These are phyloP conservation scores for Spathaspora sp. DNA, from an alignment of 1,139 yeast genomes.

Conservation along the genomic window DNA sequence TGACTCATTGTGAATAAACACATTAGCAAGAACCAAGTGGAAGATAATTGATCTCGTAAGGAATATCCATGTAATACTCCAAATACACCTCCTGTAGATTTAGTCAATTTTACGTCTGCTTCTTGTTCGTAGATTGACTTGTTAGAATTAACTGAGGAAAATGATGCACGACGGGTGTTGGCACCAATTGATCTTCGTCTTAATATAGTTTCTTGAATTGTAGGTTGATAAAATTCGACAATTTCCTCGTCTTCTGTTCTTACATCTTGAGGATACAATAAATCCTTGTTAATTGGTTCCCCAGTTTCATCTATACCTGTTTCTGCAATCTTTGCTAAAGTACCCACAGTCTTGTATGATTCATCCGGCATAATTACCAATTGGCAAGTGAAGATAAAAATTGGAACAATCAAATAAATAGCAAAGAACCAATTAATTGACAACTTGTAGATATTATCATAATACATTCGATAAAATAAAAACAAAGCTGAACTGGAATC, in stretches of 20 bases:
- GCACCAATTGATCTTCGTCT: constrained; percentile 28
- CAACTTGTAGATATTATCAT: constrained; percentile 41
- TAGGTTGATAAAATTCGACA: constrained; percentile 28
- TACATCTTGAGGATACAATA: constrained; percentile 38
- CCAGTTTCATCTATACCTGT: constrained; percentile 71
- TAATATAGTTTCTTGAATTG: constrained; percentile 43
- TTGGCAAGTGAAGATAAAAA: constrained; percentile 73
- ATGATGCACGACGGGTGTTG: constrained; percentile 36
- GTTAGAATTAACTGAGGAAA: constrained; percentile 33
- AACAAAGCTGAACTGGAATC: constrained; percentile 47
- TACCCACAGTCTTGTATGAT: constrained; percentile 70
- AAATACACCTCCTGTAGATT: constrained; percentile 71
- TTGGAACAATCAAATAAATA: constrained; percentile 66
- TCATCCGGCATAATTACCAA: constrained; percentile 73
- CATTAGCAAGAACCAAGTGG: constrained; percentile 81
- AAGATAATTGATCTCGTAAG: constrained; percentile 60
- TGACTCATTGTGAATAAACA: constrained; percentile 77
- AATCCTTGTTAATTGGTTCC: constrained; percentile 43
- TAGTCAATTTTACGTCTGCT: constrained; percentile 55
- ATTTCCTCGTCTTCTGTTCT: constrained; percentile 2
- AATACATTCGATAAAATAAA: constrained; percentile 61
- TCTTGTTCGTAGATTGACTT: constrained; percentile 66
- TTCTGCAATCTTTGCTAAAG: constrained; percentile 64
- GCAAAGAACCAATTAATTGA: constrained; percentile 58
- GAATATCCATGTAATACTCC: constrained; percentile 77